Evolutionary conservation across 2,329 filamentous ascomycete species (phyloP), one percentile per base, ranked within the genome.

Genomic region (Colletotrichum zoysiae): DNA sequence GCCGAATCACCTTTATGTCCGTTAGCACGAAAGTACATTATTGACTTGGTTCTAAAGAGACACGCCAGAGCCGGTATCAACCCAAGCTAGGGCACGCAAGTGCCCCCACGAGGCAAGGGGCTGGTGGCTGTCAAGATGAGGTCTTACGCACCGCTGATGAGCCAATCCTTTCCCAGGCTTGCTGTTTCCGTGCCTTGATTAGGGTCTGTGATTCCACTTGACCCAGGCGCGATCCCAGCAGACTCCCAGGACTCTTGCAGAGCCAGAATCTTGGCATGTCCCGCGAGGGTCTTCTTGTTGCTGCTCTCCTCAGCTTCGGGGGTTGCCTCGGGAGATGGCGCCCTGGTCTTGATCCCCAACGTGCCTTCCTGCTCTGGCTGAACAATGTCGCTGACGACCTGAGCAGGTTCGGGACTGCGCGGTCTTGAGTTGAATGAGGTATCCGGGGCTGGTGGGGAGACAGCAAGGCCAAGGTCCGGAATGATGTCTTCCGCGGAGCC

Each of bases 201-300:
- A 14, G 56, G 62, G 48, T 26, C 44, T 6, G 33, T 5, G 50
- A 46, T 42, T 2, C 14, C 55, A 56, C 16, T 26, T 33, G 51
- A 4, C 38, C n/a, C 42, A 38, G 66, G 20, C 20, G 30, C n/a
- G 18, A 18, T 50, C 5, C 23, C 16, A 5, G 23, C 42, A 30
- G 67, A 61, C n/a, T 78, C 77, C 81, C 81, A 82, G 18, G 77
- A 65, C 42, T 72, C 73, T 66, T 82, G 80, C 23, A 78, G 68
- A 4, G 75, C 76, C 59, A 76, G 26, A 5, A 82, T 80, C 35
- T 71, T 76, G 38, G 76, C n/a, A 35, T 48, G 66, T 48, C 26
- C 55, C 12, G 64, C 42, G 6, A 71, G 51, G 14, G 42, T 58
- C 30, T 46, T 48, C 68, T 71, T 71, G 26, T 57, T 42, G 33